Evolutionary conservation across 129 eudicot genomes (phyloP), one percentile per base, ranked within the genome.

Genomic region (Tagetes erecta): DNA sequence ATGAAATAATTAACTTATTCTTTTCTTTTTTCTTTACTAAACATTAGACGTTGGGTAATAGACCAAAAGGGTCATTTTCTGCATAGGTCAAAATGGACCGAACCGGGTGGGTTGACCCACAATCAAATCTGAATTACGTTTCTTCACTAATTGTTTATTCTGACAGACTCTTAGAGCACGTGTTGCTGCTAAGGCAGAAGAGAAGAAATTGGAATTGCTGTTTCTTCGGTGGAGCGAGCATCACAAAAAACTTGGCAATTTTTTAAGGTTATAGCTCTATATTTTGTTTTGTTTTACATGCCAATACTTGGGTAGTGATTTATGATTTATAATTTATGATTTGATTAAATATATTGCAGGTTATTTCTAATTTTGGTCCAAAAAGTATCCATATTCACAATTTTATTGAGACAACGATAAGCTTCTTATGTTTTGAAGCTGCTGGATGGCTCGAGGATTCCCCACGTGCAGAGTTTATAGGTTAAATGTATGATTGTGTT

Each of bases 201-300:
- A 88, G 82, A 95, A 91, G 91, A 91, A 85, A 69, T 49, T 91
- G 96, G 99, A 95, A 75, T 80, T 95, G 96, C 85, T 95, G 68
- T 95, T 95, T 83, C 97, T 95, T 80, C 91, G 87, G 76, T 95
- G 99, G 99, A 95, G 90, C 71, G 99, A 95, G 88, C 99, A 95
- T 91, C 97, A 95, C 62, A 85, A 73, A 79, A 95, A 84, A 84
- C 99, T 95, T 88, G 90, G 96, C 87, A 95, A 91, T 84, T 95
- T 91, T 72, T 67, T 82, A 95, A 95, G 99, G 99, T 89, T 20
- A 20, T 20, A 20, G 27, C 27, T 20, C 27, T 20, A 20, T 20
- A 20, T 20, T 20, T 20, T 20, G 27, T 20, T 20, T 20, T 20
- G 1, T 62, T 52, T 64, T 20, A 35, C 1, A 49, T 30, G 42